Conservation (phyloP, 106 monocot genomes). For the Phalaenopsis equestris region DNA sequence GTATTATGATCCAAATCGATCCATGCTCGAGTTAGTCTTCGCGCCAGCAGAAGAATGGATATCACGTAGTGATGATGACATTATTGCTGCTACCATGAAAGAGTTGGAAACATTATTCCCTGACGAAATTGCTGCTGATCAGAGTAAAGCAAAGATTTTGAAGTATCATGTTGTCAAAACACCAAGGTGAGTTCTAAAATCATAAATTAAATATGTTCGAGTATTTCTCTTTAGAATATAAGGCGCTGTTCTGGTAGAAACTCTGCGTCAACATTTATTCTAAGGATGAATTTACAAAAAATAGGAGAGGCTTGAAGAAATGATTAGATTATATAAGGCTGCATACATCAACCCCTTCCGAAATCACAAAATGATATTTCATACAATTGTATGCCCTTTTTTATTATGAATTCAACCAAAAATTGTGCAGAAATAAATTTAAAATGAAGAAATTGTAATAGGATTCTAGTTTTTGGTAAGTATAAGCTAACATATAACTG, state of each 20-base stretch:
- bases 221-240: background rate
- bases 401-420: too few relatives aligned
- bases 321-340: background rate
- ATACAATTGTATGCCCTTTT: too few relatives aligned
- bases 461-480: too few relatives aligned
- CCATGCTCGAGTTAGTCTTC: slow-evolving; percentile 94
- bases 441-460: too few relatives aligned
- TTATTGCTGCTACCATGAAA: slow-evolving; percentile 83
- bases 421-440: too few relatives aligned
- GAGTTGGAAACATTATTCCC: slow-evolving; percentile 86
- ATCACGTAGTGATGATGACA: slow-evolving; percentile 63
- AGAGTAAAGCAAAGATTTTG: slow-evolving; percentile 93
- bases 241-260: background rate
- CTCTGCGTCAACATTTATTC: background rate
- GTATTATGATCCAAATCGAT: slow-evolving; percentile 88
- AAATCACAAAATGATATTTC: too few relatives aligned
- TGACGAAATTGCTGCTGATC: slow-evolving; percentile 93
- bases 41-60: slow-evolving; percentile 97
- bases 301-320: background rate
- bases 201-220: background rate
- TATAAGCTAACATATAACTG: too few relatives aligned
- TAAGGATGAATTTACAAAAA: background rate
- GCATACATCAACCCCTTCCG: too few relatives aligned
- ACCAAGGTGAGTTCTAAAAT: slow-evolving; percentile 51
- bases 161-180: slow-evolving; percentile 94